A percentile compares a stretch with the other conserved stretches of the same genome.
These are phyloP conservation scores for Verticillium tricorpus DNA, from an alignment of 2,329 filamentous ascomycete species.

Conservation along the genomic window DNA sequence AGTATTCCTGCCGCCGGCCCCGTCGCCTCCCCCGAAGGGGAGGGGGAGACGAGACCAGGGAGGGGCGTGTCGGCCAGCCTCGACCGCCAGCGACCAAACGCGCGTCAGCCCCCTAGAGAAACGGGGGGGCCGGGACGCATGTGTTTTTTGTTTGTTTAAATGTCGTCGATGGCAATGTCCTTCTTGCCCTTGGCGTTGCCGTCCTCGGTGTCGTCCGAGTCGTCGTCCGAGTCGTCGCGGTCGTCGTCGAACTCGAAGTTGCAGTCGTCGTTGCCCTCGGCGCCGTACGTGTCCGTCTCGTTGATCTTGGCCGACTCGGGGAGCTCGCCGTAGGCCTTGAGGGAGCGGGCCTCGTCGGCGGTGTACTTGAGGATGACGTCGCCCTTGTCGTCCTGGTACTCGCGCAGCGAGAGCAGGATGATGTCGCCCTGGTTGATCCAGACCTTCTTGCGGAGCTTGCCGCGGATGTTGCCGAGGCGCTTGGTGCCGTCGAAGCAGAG, in stretches of 20 bases:
- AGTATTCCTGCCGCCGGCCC: constrained; percentile 26
- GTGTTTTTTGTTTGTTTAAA: constrained; percentile 50
- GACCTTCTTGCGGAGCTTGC: constrained; percentile 99
- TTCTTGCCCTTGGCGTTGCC: constrained; percentile 57
- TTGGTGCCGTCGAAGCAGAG: constrained; percentile 93
- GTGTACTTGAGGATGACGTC: constrained; percentile 97
- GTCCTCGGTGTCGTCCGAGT: constrained; percentile 47
- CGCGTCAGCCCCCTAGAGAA: neutral
- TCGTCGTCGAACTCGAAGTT: constrained; percentile 99
- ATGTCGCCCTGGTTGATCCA: constrained; percentile 99
- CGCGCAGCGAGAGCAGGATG: constrained; percentile 79
- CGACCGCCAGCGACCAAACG: neutral
- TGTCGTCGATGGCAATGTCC: constrained; percentile 94
- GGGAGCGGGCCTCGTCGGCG: constrained; percentile 87
- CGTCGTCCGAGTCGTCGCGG: constrained; percentile 55
- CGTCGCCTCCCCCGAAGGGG: neutral
- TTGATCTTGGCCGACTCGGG: constrained; percentile 99
- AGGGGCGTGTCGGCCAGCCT: constrained; percentile 11
- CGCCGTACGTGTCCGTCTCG: constrained; percentile 92
- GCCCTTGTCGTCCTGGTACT: constrained; percentile 93
- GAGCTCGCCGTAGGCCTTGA: constrained; percentile 96
- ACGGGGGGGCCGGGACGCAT: constrained; percentile 3
- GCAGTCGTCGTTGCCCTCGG: constrained; percentile 89
- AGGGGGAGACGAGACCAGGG: neutral
- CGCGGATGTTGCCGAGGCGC: constrained; percentile 65